These are phyloP conservation scores for Antarctomyces pellizariae DNA, from an alignment of 495 filamentous ascomycete species.

Conservation along the genomic window DNA sequence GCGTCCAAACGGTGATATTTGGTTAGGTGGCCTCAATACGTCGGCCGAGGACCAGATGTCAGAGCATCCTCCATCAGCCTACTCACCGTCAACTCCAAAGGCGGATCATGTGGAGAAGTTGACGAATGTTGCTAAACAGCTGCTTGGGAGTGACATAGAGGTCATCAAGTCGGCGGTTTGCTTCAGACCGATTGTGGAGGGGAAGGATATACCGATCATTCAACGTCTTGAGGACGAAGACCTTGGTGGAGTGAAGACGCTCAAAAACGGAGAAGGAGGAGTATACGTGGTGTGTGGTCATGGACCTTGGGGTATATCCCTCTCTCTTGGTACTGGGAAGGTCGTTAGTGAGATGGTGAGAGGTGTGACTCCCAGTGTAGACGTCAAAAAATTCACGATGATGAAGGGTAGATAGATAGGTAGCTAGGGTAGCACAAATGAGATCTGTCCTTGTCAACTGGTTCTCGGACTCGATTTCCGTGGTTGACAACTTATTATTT, in stretches of 20 bases:
- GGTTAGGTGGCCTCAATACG: slow-evolving; percentile 51
- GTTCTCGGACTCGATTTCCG: too few species aligned
- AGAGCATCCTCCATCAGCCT: too few species aligned
- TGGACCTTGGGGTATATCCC: slow-evolving; percentile 46
- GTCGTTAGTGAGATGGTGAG: slow-evolving; percentile 39
- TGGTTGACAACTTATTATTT: too few species aligned
- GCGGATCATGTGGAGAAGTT: slow-evolving; percentile 31
- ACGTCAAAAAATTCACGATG: slow-evolving; percentile 27
- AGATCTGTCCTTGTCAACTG: too few species aligned
- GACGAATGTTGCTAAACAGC: slow-evolving; percentile 25
- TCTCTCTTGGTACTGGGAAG: slow-evolving; percentile 39
- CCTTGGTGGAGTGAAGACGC: slow-evolving; percentile 25
- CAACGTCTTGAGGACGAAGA: slow-evolving; percentile 25
- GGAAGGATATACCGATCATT: slow-evolving; percentile 36
- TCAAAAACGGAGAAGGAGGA: slow-evolving; percentile 26
- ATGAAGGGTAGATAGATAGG: too few species aligned
- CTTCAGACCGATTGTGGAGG: slow-evolving; percentile 47
- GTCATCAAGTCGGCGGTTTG: slow-evolving; percentile 42
- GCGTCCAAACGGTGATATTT: slow-evolving; percentile 38
- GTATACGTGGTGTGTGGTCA: slow-evolving; percentile 54
- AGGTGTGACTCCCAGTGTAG: slow-evolving; percentile 22
- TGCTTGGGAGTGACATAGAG: slow-evolving; percentile 31
- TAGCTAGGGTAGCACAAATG: too few species aligned
- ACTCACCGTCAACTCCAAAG: too few species aligned
- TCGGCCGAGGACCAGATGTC: slow-evolving; percentile 16